Percentiles rank a stretch among this genome's conserved stretches.
phyloP scores from a whole-genome alignment of 441 rosid species.

The Gossypium davidsonii region DNA sequence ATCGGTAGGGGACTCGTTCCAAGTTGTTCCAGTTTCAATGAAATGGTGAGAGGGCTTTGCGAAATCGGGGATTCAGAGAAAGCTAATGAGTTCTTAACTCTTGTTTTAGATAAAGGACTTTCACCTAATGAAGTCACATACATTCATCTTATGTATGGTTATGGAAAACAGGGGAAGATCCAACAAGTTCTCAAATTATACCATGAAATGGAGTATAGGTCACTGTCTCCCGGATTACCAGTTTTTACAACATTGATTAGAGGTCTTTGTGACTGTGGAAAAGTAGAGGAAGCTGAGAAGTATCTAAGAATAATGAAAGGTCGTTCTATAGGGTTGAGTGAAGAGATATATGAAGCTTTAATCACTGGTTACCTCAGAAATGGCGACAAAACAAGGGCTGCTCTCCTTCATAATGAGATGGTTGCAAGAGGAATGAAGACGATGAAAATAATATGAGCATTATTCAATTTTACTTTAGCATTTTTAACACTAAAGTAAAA shows the following conservation, averaged over 20 bases:
- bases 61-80: slow-evolving; percentile 31
- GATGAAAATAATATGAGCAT: neutral
- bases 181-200: slow-evolving; percentile 59
- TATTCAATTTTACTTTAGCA: neutral
- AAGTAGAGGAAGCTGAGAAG: slow-evolving; percentile 49
- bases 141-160: slow-evolving; percentile 44
- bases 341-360: slow-evolving; percentile 34
- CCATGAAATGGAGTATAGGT: slow-evolving; percentile 56
- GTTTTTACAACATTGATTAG: slow-evolving; percentile 35
- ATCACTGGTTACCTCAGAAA: slow-evolving; percentile 22
- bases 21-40: slow-evolving; percentile 41
- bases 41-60: slow-evolving; percentile 40
- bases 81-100: slow-evolving; percentile 44
- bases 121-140: slow-evolving; percentile 43
- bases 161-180: slow-evolving; percentile 31
- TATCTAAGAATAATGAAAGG: slow-evolving; percentile 38
- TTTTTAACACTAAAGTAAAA: neutral
- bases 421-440: slow-evolving; percentile 1
- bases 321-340: slow-evolving; percentile 26
- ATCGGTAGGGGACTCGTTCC: slow-evolving; percentile 42
- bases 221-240: slow-evolving; percentile 33
- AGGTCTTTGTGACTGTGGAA: slow-evolving; percentile 44
- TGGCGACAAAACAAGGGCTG: slow-evolving; percentile 31
- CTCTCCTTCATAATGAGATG: slow-evolving; percentile 40
- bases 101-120: slow-evolving; percentile 50